phyloP scores from a whole-genome alignment of 495 filamentous ascomycete genomes.

The Aspergillus taichungensis region DNA sequence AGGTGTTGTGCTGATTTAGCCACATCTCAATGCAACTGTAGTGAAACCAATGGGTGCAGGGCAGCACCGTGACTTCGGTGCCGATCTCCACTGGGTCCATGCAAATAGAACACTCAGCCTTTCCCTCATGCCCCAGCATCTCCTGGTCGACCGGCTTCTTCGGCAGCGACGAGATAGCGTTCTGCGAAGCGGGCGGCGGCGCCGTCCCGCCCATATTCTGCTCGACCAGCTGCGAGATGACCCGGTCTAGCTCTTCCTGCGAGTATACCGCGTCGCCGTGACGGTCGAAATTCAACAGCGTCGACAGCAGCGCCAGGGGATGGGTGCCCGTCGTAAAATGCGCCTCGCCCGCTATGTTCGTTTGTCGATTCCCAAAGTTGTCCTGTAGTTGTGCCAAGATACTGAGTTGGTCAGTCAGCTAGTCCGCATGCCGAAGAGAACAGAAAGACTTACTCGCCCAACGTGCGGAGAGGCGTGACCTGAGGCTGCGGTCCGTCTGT shows the following conservation, averaged over 20 bases:
- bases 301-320: constrained; percentile 28
- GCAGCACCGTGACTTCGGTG: constrained; percentile 68
- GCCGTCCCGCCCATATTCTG: constrained; percentile 65
- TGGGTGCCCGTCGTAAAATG: constrained; percentile 17
- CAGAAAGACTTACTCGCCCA: constrained; percentile 27
- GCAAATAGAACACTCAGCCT: constrained; percentile 82
- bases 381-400: constrained; percentile 24
- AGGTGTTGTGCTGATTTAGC: constrained; percentile 83
- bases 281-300: constrained; percentile 51
- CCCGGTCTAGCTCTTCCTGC: constrained; percentile 82
- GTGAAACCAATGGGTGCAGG: constrained; percentile 92
- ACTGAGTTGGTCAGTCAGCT: constrained; percentile 9
- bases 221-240: constrained; percentile 84
- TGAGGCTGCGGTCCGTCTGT: constrained; percentile 24
- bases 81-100: constrained; percentile 76
- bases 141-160: constrained; percentile 56
- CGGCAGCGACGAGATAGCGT: constrained; percentile 64
- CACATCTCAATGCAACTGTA: constrained; percentile 66
- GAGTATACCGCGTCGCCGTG: constrained; percentile 84
- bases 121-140: constrained; percentile 56
- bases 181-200: constrained; percentile 68
- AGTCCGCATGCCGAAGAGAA: background rate
- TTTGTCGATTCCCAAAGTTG: constrained; percentile 9
- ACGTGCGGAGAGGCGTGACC: constrained; percentile 13
- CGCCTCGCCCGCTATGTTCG: constrained; percentile 10